phyloP scores from a whole-genome alignment of 1,139 yeast genomes.

The Nakaseomyces glabratus region DNA sequence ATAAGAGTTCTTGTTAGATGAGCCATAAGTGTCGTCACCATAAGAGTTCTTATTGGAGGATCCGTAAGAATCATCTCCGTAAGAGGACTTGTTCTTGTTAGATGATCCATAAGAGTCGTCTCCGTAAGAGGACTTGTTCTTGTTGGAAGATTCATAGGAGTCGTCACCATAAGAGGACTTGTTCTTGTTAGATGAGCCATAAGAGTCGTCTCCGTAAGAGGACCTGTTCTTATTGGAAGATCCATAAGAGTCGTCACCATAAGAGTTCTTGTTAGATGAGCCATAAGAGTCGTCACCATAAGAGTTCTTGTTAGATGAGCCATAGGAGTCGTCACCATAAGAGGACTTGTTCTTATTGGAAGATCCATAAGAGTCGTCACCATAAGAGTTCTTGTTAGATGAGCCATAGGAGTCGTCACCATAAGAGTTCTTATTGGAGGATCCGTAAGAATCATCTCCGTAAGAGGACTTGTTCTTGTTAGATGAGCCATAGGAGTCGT shows the following conservation, averaged over 20 bases:
- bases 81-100: slow-evolving; percentile 16
- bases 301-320: slow-evolving; percentile 15
- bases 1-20: slow-evolving; percentile 12
- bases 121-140: slow-evolving; percentile 15
- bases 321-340: slow-evolving; percentile 8
- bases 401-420: slow-evolving; percentile 20
- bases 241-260: slow-evolving; percentile 26
- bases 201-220: slow-evolving; percentile 15
- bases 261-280: slow-evolving; percentile 14
- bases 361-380: slow-evolving; percentile 12
- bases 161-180: slow-evolving; percentile 15
- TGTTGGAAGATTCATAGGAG: slow-evolving; percentile 14
- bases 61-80: slow-evolving; percentile 16
- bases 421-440: slow-evolving; percentile 16
- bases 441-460: slow-evolving; percentile 25
- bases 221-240: slow-evolving; percentile 16
- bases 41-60: slow-evolving; percentile 10
- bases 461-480: slow-evolving; percentile 14
- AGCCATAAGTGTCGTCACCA: slow-evolving; percentile 15
- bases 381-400: slow-evolving; percentile 16
- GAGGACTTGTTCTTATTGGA: slow-evolving; percentile 12
- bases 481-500: slow-evolving; percentile 26
- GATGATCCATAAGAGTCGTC: slow-evolving; percentile 26
- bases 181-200: slow-evolving; percentile 14
- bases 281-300: slow-evolving; percentile 18